Base-by-base conservation (phyloP, 352 stramenopile genomes). In the Pythium monospermum region DNA sequence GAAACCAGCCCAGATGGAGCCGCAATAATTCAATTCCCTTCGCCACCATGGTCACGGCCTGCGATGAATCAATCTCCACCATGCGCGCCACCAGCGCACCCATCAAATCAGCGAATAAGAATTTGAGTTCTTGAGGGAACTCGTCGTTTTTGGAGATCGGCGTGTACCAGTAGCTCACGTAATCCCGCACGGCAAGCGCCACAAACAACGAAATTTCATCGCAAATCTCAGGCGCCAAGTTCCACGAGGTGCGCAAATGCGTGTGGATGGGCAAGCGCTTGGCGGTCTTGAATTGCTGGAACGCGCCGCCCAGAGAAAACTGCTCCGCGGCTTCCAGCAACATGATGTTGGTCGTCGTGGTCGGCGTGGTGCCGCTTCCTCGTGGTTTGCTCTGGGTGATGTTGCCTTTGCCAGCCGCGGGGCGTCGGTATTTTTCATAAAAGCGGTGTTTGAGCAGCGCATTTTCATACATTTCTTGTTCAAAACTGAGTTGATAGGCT, bases 1-100 rank as follows among this genome's bases (percentile, higher is more conserved):
- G 70, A 59, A 91, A 91, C 81, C 81, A 91, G 6, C 73, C 76
- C 28, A 91, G 58, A 50, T 91, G 81, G 40, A 91, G 49, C 12
- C 74, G 74, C 53, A 88, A 49, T 11, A 91, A 52, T 55, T 91
- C 77, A 4, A 87, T 55, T 40, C 61, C 67, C 56, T 81, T 85
- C 33, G 81, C 69, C 8, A 66, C 61, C 49, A 88, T 71, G 32
- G 68, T 77, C 28, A 91, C 63, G 21, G 78, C 81, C 50, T 83
- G 72, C 12, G 73, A 73, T 41, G 74, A 76, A 41, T 91, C 78
- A 52, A 89, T 76, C 59, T 85, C 73, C 38, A 87, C 56, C 21
- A 89, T 47, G 11, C 76, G 73, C 10, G 73, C 76, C 3, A 69
- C 58, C 25, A 86, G 31, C 0, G 78, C 74, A 37, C 78, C 76